Conservation (phyloP, 73 alveolate species). For the Durusdinium trenchii region DNA sequence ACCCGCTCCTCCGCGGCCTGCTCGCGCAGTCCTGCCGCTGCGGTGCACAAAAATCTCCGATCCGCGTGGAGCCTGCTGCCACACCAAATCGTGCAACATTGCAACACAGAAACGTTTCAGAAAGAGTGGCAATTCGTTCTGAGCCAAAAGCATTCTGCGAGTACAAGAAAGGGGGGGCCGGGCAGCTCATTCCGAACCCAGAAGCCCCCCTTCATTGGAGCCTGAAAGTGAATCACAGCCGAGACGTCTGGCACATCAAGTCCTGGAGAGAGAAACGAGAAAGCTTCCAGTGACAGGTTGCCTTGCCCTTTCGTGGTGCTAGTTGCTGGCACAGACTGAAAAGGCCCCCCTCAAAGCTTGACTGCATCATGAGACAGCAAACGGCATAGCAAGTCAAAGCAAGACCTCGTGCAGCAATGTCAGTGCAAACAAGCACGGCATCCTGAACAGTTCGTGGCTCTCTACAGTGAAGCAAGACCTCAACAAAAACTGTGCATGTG, state of each 20-base stretch:
- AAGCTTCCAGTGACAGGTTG: background rate
- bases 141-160: too few species aligned
- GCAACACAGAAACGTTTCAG: too few species aligned
- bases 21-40: slow-evolving; percentile 99
- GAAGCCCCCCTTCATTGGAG: background rate
- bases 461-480: background rate
- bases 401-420: slow-evolving; percentile 98
- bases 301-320: background rate
- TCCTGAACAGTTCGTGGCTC: slow-evolving; percentile 41
- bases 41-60: slow-evolving; percentile 99
- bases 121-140: too few species aligned
- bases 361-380: background rate
- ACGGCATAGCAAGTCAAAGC: background rate
- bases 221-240: slow-evolving; percentile 98
- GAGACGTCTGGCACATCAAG: slow-evolving; percentile 98
- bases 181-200: background rate
- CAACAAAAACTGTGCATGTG: background rate
- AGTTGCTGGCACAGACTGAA: background rate
- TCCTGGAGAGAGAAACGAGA: background rate
- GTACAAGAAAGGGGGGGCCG: too few species aligned
- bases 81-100: background rate
- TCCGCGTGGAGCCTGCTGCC: slow-evolving; percentile 97
- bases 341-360: background rate
- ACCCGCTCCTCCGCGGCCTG: slow-evolving; percentile 97
- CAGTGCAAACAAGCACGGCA: slow-evolving; percentile 98